phyloP scores from a whole-genome alignment of 73 alveolate genomes.

The Tetrahymena elliotti region DNA sequence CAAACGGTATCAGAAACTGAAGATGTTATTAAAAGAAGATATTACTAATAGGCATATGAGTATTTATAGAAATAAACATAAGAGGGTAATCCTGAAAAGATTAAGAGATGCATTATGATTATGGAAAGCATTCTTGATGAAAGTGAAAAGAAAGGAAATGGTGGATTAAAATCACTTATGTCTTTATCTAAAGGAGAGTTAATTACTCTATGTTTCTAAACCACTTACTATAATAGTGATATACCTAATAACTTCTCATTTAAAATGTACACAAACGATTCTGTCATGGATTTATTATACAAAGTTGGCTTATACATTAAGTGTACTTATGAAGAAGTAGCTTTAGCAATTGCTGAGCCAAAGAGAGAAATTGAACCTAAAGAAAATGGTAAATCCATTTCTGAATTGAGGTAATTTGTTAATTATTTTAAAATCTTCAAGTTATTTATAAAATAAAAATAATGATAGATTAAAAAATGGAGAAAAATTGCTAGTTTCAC shows the following conservation, averaged over 20 bases:
- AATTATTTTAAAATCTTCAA: conserved; percentile 30
- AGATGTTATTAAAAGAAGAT: background rate
- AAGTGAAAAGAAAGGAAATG: conserved; percentile 77
- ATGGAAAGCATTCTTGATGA: conserved; percentile 52
- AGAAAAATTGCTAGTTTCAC: background rate
- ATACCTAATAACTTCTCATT: conserved; percentile 54
- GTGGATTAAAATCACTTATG: conserved; percentile 58
- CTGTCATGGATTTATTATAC: conserved; percentile 58
- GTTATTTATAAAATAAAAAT: conserved; percentile 3
- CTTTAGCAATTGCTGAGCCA: conserved; percentile 34
- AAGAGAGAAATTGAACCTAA: conserved; percentile 57
- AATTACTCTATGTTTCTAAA: conserved; percentile 28
- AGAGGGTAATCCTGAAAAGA: conserved; percentile 14
- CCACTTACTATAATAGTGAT: conserved; percentile 38
- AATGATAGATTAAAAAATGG: conserved; percentile 36
- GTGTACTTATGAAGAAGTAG: conserved; percentile 47
- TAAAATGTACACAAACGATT: conserved; percentile 49
- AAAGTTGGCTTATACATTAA: conserved; percentile 13
- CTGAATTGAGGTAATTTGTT: conserved; percentile 55
- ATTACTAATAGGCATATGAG: conserved; percentile 1
- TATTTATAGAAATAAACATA: conserved; percentile 1
- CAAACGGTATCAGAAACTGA: background rate
- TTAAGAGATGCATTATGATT: conserved; percentile 40
- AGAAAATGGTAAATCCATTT: conserved; percentile 75
- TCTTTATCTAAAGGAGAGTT: conserved; percentile 47